Evolutionary conservation across 345 rosid genomes (phyloP).

Genomic region (Salix arbutifolia): DNA sequence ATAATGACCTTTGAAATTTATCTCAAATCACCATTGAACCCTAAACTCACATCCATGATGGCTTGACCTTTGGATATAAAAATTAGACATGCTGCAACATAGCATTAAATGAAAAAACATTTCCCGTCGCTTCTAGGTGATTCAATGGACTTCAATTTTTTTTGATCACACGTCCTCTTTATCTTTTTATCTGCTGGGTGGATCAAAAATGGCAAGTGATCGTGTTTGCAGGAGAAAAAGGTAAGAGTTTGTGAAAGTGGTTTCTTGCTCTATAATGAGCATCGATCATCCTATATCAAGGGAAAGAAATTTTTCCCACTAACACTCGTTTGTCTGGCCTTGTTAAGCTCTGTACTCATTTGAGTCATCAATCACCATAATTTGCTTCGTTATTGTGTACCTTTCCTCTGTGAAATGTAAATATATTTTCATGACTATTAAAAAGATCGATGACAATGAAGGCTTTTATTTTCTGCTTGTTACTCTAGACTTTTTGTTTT

Average conservation of each 20-base stretch:
- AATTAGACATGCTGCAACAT: background rate
- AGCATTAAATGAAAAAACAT: background rate
- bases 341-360: slow-evolving; percentile 12
- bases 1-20: background rate
- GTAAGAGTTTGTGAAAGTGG: slow-evolving; percentile 13
- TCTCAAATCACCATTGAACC: background rate
- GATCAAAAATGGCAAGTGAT: background rate
- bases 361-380: slow-evolving; percentile 11
- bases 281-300: slow-evolving; percentile 11
- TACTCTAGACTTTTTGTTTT: too few relatives aligned
- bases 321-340: slow-evolving; percentile 16
- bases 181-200: background rate
- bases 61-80: too few relatives aligned
- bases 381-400: slow-evolving; percentile 9
- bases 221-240: background rate
- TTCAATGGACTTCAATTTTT: background rate
- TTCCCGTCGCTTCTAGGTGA: background rate
- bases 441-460: background rate
- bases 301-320: slow-evolving; percentile 6
- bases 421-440: background rate
- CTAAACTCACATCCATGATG: background rate
- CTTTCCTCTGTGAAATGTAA: slow-evolving; percentile 17
- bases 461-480: background rate
- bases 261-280: background rate
- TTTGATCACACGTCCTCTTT: background rate